A percentile compares a stretch with the other conserved stretches of the same genome.
Evolutionary conservation across 106 monocot genomes (phyloP).

Genomic region (Vanilla planifolia): DNA sequence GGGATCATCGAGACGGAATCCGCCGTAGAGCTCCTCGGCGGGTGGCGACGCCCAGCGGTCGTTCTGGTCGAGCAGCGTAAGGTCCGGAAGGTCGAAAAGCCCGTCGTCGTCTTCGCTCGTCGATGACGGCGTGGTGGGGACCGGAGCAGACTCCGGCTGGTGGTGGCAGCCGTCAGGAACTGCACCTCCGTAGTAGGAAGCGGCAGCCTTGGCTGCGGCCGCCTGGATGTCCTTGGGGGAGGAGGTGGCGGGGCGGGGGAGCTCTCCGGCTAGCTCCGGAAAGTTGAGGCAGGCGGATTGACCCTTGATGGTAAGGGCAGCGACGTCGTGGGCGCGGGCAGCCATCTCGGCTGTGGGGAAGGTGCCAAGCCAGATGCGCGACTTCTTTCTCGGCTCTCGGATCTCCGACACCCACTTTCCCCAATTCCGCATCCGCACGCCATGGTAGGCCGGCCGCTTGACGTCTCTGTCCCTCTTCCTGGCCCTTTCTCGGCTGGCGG

Average conservation of each 20-base stretch:
- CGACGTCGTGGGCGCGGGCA: slow-evolving; percentile 89
- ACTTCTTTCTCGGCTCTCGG: slow-evolving; percentile 84
- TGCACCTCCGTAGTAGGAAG: slow-evolving; percentile 26
- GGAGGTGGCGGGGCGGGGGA: slow-evolving; percentile 60
- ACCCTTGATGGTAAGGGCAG: slow-evolving; percentile 83
- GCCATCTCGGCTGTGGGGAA: slow-evolving; percentile 92
- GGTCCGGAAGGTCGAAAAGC: slow-evolving; percentile 82
- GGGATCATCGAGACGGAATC: too few species aligned
- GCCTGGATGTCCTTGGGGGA: slow-evolving; percentile 84
- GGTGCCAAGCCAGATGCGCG: slow-evolving; percentile 87
- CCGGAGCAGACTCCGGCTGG: too few species aligned
- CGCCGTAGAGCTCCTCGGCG: slow-evolving; percentile 21
- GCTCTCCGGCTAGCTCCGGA: slow-evolving; percentile 55
- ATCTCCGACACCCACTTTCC: slow-evolving; percentile 95
- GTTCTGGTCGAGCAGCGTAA: slow-evolving; percentile 33
- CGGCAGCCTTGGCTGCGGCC: slow-evolving; percentile 68
- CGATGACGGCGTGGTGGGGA: neutral
- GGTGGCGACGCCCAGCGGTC: slow-evolving; percentile 13
- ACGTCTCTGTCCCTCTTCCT: slow-evolving; percentile 23
- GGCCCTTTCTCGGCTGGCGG: neutral
- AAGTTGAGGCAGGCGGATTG: slow-evolving; percentile 71
- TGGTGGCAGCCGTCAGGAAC: neutral
- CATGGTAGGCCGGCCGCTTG: slow-evolving; percentile 56
- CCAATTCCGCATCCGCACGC: slow-evolving; percentile 91
- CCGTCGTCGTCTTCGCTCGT: slow-evolving; percentile 20